Evolutionary conservation across 495 filamentous ascomycete species (phyloP), one percentile per base, ranked within the genome.

Genomic region (Tetracladium setigerum): DNA sequence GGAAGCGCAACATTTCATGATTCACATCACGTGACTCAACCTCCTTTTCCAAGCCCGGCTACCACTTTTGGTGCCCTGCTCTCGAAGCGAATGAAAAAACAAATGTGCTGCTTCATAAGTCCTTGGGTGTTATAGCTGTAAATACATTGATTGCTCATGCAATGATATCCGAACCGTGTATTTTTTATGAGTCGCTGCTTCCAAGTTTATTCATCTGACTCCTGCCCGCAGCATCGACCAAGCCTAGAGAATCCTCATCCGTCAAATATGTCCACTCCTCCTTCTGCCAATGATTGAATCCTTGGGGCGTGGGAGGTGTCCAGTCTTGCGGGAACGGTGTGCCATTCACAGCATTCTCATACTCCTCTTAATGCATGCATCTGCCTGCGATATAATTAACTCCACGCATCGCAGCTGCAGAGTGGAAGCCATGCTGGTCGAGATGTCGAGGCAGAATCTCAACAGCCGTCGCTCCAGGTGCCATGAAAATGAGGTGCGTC

Each of bases 401-500:
- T 41, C 49, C 49, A 41, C 44, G 49, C 44, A 43, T 46, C 43
- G 34, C 33, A 38, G 64, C 64, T n/a, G 67, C 32, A 41, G 67
- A 68, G 35, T 64, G 55, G 41, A 67, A 69, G 1, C 62, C 65
- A 46, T 62, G 58, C 41, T 68, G 59, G 37, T 64, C 53, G 30
- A 67, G 48, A 9, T 35, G 43, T 14, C 41, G 31, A 15, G 67
- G 66, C 40, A 69, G 52, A 41, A 69, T 67, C 46, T 69, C 66
- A 30, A 71, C 65, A 44, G 41, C 48, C 31, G 41, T 40, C 34
- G 49, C 27, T 46, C 37, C 43, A 47, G 34, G 43, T 44, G 42
- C 34, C 35, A 52, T 40, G 48, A 68, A 69, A 9, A 69, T 57
- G 14, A 59, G 56, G 53, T 67, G 62, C 8, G 66, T 64, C 30